These are phyloP conservation scores for Pichia sp. DNA, from an alignment of 1,139 yeast genomes.

Conservation along the genomic window DNA sequence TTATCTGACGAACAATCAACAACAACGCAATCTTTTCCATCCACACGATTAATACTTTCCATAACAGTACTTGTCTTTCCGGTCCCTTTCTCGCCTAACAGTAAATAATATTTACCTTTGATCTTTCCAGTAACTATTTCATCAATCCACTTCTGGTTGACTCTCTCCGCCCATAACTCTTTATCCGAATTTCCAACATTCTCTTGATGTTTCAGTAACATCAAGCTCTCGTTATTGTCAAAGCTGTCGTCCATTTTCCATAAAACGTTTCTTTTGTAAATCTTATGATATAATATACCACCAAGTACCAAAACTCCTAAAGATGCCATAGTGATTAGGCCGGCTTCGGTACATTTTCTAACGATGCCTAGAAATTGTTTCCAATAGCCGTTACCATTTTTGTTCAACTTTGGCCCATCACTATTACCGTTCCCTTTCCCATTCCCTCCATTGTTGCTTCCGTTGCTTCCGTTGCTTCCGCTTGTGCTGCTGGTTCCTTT, in stretches of 20 bases:
- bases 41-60: conserved; percentile 63
- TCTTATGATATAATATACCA: conserved; percentile 63
- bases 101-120: conserved; percentile 63
- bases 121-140: conserved; percentile 60
- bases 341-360: conserved; percentile 63
- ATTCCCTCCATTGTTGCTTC: neutral
- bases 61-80: conserved; percentile 74
- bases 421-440: conserved; percentile 10
- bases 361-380: conserved; percentile 32
- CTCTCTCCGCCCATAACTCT: conserved; percentile 61
- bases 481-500: neutral
- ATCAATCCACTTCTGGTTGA: conserved; percentile 63
- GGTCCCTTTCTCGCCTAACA: conserved; percentile 84
- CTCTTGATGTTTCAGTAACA: conserved; percentile 42
- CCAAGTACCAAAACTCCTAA: conserved; percentile 66
- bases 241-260: conserved; percentile 66
- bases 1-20: conserved; percentile 87
- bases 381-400: conserved; percentile 12
- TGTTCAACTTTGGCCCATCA: conserved; percentile 12
- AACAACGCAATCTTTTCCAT: conserved; percentile 63
- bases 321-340: conserved; percentile 73
- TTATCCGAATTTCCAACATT: conserved; percentile 36
- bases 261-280: conserved; percentile 57
- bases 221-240: conserved; percentile 49
- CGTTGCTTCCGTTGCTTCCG: conserved; percentile 2